A percentile compares a stretch with the other conserved stretches of the same genome.
phyloP scores from a whole-genome alignment of 371 early-diverging fungal species.

The Polyrhizophydium stewartii region DNA sequence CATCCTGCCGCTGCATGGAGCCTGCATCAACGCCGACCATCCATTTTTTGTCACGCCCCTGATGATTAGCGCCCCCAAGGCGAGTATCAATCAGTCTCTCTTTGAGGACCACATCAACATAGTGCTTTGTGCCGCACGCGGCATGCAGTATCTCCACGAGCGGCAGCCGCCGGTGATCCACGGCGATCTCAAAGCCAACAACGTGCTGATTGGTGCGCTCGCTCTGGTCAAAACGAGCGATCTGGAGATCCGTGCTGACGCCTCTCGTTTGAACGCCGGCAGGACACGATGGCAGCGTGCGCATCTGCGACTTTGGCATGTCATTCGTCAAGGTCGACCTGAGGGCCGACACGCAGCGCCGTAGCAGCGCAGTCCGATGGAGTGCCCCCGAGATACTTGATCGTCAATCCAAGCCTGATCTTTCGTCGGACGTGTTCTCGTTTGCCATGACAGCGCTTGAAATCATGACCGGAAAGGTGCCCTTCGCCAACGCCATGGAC shows the following conservation, averaged over 20 bases:
- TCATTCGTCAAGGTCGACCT: slow-evolving; percentile 6
- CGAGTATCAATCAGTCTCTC: neutral
- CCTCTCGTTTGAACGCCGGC: neutral
- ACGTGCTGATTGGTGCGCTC: slow-evolving; percentile 25
- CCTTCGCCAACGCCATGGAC: neutral
- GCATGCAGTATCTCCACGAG: slow-evolving; percentile 15
- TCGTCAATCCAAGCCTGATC: slow-evolving; percentile 12
- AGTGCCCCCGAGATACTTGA: slow-evolving; percentile 22
- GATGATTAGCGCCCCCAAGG: neutral
- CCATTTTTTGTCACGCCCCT: slow-evolving; percentile 1
- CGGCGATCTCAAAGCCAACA: slow-evolving; percentile 33
- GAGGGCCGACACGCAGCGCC: neutral
- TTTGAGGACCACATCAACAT: neutral
- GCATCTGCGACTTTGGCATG: slow-evolving; percentile 30
- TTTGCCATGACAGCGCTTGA: slow-evolving; percentile 34
- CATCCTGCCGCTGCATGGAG: neutral
- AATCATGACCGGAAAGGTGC: slow-evolving; percentile 17
- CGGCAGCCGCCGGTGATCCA: slow-evolving; percentile 16
- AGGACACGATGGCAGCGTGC: slow-evolving; percentile 6
- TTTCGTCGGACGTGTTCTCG: slow-evolving; percentile 27
- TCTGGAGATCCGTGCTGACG: neutral
- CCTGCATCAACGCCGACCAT: neutral
- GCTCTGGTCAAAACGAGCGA: neutral
- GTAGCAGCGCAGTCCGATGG: slow-evolving; percentile 13
- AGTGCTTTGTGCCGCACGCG: neutral